Base-by-base conservation (phyloP, 768 basidiomycete species). In the Porpolomopsis calyptriformis region DNA sequence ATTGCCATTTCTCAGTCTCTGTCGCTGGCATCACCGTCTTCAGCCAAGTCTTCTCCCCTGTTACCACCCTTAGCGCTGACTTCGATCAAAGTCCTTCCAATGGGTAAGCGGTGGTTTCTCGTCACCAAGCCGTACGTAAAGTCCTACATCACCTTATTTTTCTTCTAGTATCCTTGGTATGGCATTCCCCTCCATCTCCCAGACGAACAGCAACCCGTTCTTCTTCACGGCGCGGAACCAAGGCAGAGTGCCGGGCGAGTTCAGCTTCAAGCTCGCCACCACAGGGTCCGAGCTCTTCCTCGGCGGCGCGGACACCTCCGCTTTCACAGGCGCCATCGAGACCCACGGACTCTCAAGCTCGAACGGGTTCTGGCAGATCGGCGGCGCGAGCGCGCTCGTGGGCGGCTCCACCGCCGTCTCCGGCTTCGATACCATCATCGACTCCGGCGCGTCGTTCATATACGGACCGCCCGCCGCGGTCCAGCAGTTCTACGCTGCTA, bases 211-310 rank as follows among this genome's bases (percentile, higher is more conserved):
- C 5, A 53, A 59, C 14, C 67, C 73, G 0, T 60, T 71, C 40
- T 72, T 75, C 54, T 66, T 74, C 43, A 71, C 68, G 18, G 66
- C 77, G 29, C 49, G 72, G 12, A 53, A n/a, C 60, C 8, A 61
- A 71, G 36, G 60, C 57, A 11, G 52, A 57, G 29, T 55, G 64
- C 1, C 48, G 62, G 5, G 52, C 34, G 61, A 67, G 47, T 78
- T 80, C 50, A 65, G 69, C 23, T 68, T 80, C 53, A 72, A 73
- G 49, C 61, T 79, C 36, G 54, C 69, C 10, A 24, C 60, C 14
- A 55, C 59, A 7, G 66, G 63, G 19, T 67, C 73, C 16, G 74
- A 77, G 57, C 66, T 83, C 12, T 72, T 67, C 49, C 56, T 83
- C 40, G 80, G 80, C 23, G 80, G 77, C 25, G 64, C 66, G 3